Conservation (phyloP, 345 rosid genomes). For the Pistacia vera region DNA sequence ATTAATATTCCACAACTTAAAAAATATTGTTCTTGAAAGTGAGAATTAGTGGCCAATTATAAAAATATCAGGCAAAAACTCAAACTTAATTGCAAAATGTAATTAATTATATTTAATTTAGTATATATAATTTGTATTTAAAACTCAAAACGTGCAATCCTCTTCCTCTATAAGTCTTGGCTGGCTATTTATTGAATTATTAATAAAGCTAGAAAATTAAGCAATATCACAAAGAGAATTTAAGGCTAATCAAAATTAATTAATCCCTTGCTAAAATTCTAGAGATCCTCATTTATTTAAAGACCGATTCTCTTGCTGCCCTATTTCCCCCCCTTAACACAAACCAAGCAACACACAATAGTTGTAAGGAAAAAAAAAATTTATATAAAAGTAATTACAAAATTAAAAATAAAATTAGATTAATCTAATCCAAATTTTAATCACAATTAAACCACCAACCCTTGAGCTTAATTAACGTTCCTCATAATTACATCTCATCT, state of each 20-base stretch:
- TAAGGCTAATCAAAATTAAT: neutral
- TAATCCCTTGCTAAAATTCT: conserved; percentile 36
- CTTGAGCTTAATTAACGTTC: no score
- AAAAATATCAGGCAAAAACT: no score
- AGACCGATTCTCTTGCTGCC: conserved; percentile 49
- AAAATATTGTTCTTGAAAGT: no score
- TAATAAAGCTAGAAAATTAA: neutral
- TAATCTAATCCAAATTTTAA: no score
- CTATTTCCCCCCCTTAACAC: conserved; percentile 28
- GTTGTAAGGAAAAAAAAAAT: neutral
- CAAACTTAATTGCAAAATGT: no score
- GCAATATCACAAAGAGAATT: neutral
- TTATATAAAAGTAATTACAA: neutral
- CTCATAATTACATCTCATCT: conserved; percentile 26
- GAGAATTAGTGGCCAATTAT: no score
- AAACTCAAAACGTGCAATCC: conserved; percentile 2
- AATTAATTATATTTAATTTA: no score
- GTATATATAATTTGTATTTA: no score
- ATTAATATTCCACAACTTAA: no score
- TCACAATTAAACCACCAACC: no score
- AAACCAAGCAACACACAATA: conserved; percentile 7
- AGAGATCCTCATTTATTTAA: conserved; percentile 35
- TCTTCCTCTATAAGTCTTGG: neutral
- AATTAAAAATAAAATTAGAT: no score
- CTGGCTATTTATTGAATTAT: neutral